phyloP scores from a whole-genome alignment of 2,329 filamentous ascomycete species.

The Aspergillus vadensis region DNA sequence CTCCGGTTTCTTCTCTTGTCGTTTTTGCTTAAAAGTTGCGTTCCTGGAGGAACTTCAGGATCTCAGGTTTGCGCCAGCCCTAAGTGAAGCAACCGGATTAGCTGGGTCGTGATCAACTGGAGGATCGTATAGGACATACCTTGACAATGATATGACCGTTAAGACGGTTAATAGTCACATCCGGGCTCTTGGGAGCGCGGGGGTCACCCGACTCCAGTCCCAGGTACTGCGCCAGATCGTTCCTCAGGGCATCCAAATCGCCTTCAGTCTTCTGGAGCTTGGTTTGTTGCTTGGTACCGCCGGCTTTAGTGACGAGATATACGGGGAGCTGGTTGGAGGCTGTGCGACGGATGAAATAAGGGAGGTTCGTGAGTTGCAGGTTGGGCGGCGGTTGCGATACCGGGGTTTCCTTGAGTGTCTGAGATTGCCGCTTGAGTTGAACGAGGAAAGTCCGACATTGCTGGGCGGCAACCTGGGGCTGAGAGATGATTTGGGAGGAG shows the following conservation, averaged over 20 bases:
- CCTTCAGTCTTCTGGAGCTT: slow-evolving; percentile 78
- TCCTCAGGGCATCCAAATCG: slow-evolving; percentile 62
- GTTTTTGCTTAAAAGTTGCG: slow-evolving; percentile 42
- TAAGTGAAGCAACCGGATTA: slow-evolving; percentile 25
- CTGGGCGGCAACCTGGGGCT: slow-evolving; percentile 23
- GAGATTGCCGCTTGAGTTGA: slow-evolving; percentile 40
- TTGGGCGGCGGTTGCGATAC: slow-evolving; percentile 30
- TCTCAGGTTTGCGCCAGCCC: slow-evolving; percentile 54
- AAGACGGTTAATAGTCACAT: slow-evolving; percentile 56
- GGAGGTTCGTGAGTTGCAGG: slow-evolving; percentile 49
- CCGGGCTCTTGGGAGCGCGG: slow-evolving; percentile 33
- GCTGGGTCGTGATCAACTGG: neutral
- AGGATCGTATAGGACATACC: slow-evolving; percentile 48
- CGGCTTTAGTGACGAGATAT: slow-evolving; percentile 72
- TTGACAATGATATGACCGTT: slow-evolving; percentile 76
- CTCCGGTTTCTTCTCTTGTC: slow-evolving; percentile 12
- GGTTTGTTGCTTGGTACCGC: slow-evolving; percentile 75
- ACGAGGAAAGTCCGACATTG: slow-evolving; percentile 42
- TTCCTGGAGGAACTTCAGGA: slow-evolving; percentile 52
- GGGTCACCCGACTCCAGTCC: slow-evolving; percentile 54
- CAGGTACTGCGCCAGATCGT: slow-evolving; percentile 64
- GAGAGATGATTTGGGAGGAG: slow-evolving; percentile 21
- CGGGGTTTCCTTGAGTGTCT: slow-evolving; percentile 34
- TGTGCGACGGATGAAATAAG: slow-evolving; percentile 74
- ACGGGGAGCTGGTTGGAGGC: slow-evolving; percentile 71